Conservation (phyloP, 1,284 basidiomycete species). For the Agroathelia rolfsii region DNA sequence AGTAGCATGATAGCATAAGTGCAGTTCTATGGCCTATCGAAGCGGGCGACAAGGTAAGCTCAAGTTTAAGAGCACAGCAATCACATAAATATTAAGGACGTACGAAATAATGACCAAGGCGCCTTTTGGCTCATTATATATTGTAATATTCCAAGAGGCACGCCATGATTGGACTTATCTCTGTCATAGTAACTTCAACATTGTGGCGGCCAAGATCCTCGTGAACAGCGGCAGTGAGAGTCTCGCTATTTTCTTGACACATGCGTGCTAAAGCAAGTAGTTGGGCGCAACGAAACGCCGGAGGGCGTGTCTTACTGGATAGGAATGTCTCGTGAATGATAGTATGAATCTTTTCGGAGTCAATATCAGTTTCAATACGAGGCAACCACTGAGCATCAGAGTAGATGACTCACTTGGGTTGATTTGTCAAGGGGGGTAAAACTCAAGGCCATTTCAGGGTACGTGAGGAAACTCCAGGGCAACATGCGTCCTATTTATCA, state of each 20-base stretch:
- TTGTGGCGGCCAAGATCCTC: no score
- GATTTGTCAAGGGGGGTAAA: no score
- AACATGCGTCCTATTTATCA: no score
- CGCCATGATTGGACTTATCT: no score
- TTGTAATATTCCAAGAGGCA: no score
- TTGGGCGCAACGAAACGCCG: slow-evolving; percentile 51
- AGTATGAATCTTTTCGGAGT: slow-evolving; percentile 40
- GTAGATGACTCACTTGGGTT: no score
- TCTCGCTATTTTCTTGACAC: slow-evolving; percentile 46
- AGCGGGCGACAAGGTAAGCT: slow-evolving; percentile 6
- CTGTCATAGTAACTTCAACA: no score
- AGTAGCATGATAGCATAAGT: slow-evolving; percentile 38
- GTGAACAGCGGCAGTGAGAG: slow-evolving; percentile 36
- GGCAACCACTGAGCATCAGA: no score
- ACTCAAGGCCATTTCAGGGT: no score
- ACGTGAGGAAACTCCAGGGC: no score
- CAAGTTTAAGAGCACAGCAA: not conserved
- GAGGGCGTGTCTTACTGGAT: slow-evolving; percentile 36
- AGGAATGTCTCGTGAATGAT: slow-evolving; percentile 39
- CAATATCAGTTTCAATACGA: no score
- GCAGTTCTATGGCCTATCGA: slow-evolving; percentile 43
- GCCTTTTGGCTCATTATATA: slow-evolving; percentile 36
- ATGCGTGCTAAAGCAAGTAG: slow-evolving; percentile 54
- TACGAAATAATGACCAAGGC: slow-evolving; percentile 30
- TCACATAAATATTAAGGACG: slow-evolving; percentile 7